Evolutionary conservation across 805 yeast species (phyloP).

Genomic region (Barnettozyma vustinii): DNA sequence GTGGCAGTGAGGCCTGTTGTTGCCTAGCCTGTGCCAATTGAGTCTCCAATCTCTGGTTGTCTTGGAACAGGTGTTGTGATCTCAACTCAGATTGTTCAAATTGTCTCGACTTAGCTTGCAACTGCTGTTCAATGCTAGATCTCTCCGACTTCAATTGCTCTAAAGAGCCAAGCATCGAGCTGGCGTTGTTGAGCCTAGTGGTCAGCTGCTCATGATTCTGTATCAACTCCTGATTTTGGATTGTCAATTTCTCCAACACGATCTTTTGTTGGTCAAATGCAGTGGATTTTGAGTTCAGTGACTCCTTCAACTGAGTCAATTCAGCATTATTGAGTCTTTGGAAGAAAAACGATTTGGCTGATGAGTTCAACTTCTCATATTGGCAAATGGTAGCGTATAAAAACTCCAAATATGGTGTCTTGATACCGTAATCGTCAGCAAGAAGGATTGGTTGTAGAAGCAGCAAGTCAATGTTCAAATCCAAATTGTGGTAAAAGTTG

Average conservation of each 20-base stretch:
- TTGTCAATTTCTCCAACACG: neutral
- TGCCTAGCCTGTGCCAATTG: slow-evolving; percentile 1
- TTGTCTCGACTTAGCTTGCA: slow-evolving; percentile 1
- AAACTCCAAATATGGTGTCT: slow-evolving; percentile 88
- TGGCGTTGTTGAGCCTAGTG: neutral
- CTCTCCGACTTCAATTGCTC: slow-evolving; percentile 5
- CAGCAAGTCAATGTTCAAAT: slow-evolving; percentile 66
- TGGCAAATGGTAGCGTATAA: slow-evolving; percentile 75
- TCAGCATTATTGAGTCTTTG: slow-evolving; percentile 19
- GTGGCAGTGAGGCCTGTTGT: neutral
- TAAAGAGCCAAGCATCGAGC: neutral
- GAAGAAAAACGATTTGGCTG: slow-evolving; percentile 17
- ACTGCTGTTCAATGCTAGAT: slow-evolving; percentile 1
- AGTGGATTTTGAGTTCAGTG: neutral
- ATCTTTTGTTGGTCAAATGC: slow-evolving; percentile 4
- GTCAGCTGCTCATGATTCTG: slow-evolving; percentile 5
- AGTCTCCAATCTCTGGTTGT: slow-evolving; percentile 2
- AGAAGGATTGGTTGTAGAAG: slow-evolving; percentile 80
- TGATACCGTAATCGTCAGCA: slow-evolving; percentile 83
- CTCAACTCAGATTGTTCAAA: slow-evolving; percentile 7
- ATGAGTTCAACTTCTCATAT: slow-evolving; percentile 31
- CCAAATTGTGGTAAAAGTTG: slow-evolving; percentile 53
- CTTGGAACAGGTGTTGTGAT: slow-evolving; percentile 5
- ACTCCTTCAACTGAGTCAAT: neutral
- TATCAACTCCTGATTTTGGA: slow-evolving; percentile 6